Conservation (phyloP, 345 rosid genomes). For the Populus simonii region DNA sequence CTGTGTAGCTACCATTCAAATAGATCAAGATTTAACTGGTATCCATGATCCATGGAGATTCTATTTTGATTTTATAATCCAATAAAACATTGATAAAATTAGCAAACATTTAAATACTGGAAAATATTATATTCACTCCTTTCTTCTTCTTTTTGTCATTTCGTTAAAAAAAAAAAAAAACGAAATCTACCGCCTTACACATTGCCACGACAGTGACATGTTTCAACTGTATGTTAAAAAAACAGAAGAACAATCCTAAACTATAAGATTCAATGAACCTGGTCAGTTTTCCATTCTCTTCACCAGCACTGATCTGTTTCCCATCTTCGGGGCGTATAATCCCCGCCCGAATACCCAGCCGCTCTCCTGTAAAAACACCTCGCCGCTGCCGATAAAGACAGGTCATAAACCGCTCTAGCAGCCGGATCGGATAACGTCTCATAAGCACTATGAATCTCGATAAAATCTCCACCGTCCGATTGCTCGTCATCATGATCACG, state of each 20-base stretch:
- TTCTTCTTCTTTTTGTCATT: background rate
- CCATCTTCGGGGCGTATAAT: slow-evolving; percentile 58
- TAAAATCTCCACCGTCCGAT: slow-evolving; percentile 55
- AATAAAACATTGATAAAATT: too few relatives aligned
- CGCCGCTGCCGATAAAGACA: slow-evolving; percentile 38
- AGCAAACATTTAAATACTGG: too few relatives aligned
- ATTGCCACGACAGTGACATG: background rate
- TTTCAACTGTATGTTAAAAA: background rate
- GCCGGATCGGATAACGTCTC: slow-evolving; percentile 69
- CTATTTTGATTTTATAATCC: too few relatives aligned
- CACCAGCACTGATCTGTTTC: slow-evolving; percentile 96
- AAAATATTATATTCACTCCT: background rate
- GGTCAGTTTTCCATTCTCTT: background rate
- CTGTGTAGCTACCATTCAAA: too few relatives aligned
- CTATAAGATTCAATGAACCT: background rate
- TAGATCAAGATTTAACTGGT: too few relatives aligned
- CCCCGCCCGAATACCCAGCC: slow-evolving; percentile 18
- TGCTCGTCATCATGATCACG: slow-evolving; percentile 17
- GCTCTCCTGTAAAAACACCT: background rate
- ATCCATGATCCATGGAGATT: too few relatives aligned
- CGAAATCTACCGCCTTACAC: background rate
- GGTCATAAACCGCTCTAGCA: slow-evolving; percentile 64
- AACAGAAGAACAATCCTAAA: background rate
- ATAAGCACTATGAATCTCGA: slow-evolving; percentile 70
- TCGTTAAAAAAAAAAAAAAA: background rate